Evolutionary conservation across 2,329 filamentous ascomycete species (phyloP), one percentile per base, ranked within the genome.

Genomic region (Fonsecaea monophora): DNA sequence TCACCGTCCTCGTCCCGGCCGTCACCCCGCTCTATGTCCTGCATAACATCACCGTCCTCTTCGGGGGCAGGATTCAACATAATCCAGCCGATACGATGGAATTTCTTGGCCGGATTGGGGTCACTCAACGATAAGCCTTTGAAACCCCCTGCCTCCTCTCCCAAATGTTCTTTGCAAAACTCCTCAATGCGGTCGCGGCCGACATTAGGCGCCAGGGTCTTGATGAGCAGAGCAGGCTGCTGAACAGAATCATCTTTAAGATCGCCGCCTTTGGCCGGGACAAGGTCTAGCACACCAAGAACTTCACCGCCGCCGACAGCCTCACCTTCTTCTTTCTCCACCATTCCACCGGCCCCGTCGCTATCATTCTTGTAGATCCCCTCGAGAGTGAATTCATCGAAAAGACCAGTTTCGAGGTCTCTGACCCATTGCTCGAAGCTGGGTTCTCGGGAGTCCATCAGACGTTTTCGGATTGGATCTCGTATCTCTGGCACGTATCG

Each of bases 41-140:
- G 65, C 72, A 74, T 74, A 7, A 64, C 64, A 12, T 88, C 84
- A 55, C 86, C 82, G 5, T 85, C 80, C 25, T 85, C 83, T 64
- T 96, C 92, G 0, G 90, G 84, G 13, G 88, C 88, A 15, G 92
- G 90, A 74, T 98, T 91, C 9, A 99, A 85, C 86, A 98, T 95
- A 68, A 99, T 96, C 94, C 96, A 99, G 25, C 95, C 95, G 78
- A 99, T 98, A 25, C 95, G 90, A 77, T 99, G 95, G 75, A 94
- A 99, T 70, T 96, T 91, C 81, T 99, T 99, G 74, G 92, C 90
- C 1, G 95, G 95, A 75, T 99, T 99, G 0, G 95, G 95, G 74
- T 99, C 95, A 72, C 94, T 97, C 58, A 99, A 85, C 38, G 94
- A 98, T 4, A 99, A 84, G 89, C 94, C 98, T 76, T 94, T 96